phyloP scores from a whole-genome alignment of 2,329 filamentous ascomycete species.

The Nemania abortiva region DNA sequence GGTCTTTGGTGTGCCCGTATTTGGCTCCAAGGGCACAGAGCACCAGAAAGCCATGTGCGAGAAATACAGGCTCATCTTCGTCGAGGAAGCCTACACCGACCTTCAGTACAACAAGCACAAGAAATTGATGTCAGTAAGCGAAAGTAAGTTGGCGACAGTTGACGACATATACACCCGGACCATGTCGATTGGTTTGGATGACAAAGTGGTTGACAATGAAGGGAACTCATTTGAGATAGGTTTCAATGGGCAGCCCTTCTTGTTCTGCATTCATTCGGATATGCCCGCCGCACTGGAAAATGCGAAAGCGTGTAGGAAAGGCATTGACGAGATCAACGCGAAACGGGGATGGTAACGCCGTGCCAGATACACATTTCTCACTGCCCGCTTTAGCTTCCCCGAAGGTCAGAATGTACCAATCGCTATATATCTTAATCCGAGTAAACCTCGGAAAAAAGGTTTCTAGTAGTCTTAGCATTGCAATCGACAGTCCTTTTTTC shows the following conservation, averaged over 20 bases:
- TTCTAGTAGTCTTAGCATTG: no score
- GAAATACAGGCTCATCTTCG: slow-evolving; percentile 19
- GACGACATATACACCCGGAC: slow-evolving; percentile 20
- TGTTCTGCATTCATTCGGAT: slow-evolving; percentile 27
- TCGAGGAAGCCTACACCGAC: slow-evolving; percentile 24
- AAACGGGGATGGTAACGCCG: slow-evolving; percentile 31
- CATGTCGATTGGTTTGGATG: slow-evolving; percentile 18
- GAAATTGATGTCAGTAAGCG: slow-evolving; percentile 19
- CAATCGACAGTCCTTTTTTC: no score
- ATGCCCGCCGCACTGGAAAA: slow-evolving; percentile 20
- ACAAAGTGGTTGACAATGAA: slow-evolving; percentile 16
- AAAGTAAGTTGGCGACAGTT: slow-evolving; percentile 17
- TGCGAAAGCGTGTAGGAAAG: slow-evolving; percentile 19
- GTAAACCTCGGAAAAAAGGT: no score
- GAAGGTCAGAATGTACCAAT: no score
- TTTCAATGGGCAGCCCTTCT: slow-evolving; percentile 12
- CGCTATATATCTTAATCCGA: no score
- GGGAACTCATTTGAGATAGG: slow-evolving; percentile 11
- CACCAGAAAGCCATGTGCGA: slow-evolving; percentile 24
- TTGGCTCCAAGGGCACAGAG: slow-evolving; percentile 25
- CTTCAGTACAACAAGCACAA: slow-evolving; percentile 24
- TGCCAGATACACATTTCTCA: neutral
- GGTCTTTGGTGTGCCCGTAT: slow-evolving; percentile 20
- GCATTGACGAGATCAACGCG: slow-evolving; percentile 15
- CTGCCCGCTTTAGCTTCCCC: neutral